Percentiles rank a stretch among this genome's conserved stretches.
Conservation (phyloP, 306 rosid species). For the Pterocarpus santalinus region DNA sequence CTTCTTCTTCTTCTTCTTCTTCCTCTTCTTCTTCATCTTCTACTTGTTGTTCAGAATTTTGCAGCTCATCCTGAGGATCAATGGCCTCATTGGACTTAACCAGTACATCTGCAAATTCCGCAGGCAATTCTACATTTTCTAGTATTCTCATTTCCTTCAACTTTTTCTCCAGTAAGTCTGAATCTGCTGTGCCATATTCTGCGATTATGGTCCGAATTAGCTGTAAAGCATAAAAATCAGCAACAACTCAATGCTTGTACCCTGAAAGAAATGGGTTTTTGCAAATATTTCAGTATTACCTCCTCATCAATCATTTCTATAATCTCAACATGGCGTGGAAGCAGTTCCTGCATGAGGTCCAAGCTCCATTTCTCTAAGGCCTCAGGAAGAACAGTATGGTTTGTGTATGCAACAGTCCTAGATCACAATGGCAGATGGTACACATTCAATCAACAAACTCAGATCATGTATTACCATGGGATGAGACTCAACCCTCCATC, state of each 20-base stretch:
- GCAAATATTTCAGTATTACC: slow-evolving; percentile 58
- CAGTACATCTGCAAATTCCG: slow-evolving; percentile 65
- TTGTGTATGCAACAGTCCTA: slow-evolving; percentile 97
- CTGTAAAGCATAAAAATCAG: slow-evolving; percentile 65
- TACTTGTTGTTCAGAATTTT: slow-evolving; percentile 50
- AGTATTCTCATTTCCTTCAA: slow-evolving; percentile 91
- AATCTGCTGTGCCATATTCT: slow-evolving; percentile 76
- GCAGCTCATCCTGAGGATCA: slow-evolving; percentile 52
- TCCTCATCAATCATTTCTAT: slow-evolving; percentile 91
- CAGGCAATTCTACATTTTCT: slow-evolving; percentile 92
- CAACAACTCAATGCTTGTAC: slow-evolving; percentile 36
- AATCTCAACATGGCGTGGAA: slow-evolving; percentile 96
- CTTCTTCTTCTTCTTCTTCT: slow-evolving; percentile 29
- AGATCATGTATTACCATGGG: slow-evolving; percentile 26
- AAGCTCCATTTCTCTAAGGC: slow-evolving; percentile 99
- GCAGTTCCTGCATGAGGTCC: slow-evolving; percentile 87
- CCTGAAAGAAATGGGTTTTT: slow-evolving; percentile 8
- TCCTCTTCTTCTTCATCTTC: slow-evolving; percentile 27
- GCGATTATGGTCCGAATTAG: slow-evolving; percentile 72
- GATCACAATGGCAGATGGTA: slow-evolving; percentile 45
- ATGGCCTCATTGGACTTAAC: slow-evolving; percentile 60
- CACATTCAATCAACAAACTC: slow-evolving; percentile 44
- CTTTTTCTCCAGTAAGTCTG: slow-evolving; percentile 69
- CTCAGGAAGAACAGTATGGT: slow-evolving; percentile 98
- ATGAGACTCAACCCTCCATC: not conserved